Percentiles rank a stretch among this genome's conserved stretches.
Evolutionary conservation across 345 rosid species (phyloP).

Genomic region (Carallia pectinifolia): DNA sequence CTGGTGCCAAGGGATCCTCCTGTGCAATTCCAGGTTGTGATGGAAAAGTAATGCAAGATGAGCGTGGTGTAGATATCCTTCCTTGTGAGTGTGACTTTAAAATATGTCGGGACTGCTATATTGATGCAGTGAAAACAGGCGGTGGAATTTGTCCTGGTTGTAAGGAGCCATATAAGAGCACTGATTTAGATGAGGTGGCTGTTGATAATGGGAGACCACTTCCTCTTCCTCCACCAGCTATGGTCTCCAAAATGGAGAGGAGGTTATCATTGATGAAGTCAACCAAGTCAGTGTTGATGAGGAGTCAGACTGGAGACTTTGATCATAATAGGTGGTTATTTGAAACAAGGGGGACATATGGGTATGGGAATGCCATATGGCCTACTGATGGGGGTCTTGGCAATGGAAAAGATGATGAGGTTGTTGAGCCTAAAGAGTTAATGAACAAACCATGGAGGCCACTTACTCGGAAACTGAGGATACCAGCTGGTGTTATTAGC

Average conservation of each 20-base stretch:
- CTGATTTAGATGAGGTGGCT: slow-evolving; percentile 61
- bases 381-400: slow-evolving; percentile 74
- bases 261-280: slow-evolving; percentile 94
- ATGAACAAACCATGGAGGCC: slow-evolving; percentile 96
- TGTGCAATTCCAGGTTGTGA: slow-evolving; percentile 93
- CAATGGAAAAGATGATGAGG: slow-evolving; percentile 54
- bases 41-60: slow-evolving; percentile 92
- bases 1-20: slow-evolving; percentile 89
- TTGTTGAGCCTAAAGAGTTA: slow-evolving; percentile 62
- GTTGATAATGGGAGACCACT: slow-evolving; percentile 58
- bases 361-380: slow-evolving; percentile 97
- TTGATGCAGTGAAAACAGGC: slow-evolving; percentile 87
- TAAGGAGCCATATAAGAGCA: slow-evolving; percentile 79
- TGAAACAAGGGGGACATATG: slow-evolving; percentile 89
- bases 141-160: slow-evolving; percentile 93
- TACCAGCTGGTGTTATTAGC: slow-evolving; percentile 91
- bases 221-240: slow-evolving; percentile 57
- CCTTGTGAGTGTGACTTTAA: slow-evolving; percentile 98
- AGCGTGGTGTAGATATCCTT: slow-evolving; percentile 80
- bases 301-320: slow-evolving; percentile 95
- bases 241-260: slow-evolving; percentile 83
- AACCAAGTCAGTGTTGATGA: slow-evolving; percentile 70
- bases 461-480: slow-evolving; percentile 83
- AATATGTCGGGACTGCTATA: slow-evolving; percentile 84
- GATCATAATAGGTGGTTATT: slow-evolving; percentile 94